Percentiles rank a stretch among this genome's conserved stretches.
phyloP scores from a whole-genome alignment of 2,329 filamentous ascomycete species.

The Leptodontidium sp. region DNA sequence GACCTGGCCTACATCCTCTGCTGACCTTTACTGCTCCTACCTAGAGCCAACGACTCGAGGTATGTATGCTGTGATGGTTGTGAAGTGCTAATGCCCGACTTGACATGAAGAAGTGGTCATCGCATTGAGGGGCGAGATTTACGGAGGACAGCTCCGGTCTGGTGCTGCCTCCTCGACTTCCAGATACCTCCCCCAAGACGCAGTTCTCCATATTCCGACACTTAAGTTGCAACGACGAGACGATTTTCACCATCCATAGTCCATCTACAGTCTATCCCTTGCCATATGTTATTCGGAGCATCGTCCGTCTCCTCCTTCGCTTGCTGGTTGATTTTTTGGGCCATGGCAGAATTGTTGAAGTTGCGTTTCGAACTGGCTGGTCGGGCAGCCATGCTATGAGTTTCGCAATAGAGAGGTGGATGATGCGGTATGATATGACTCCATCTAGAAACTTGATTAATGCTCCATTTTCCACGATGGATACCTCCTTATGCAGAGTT shows the following conservation, averaged over 20 bases:
- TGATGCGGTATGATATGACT: background rate
- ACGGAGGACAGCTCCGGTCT: conserved; percentile 24
- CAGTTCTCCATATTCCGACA: background rate
- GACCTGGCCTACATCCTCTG: background rate
- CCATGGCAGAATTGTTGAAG: no score
- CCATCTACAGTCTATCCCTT: background rate
- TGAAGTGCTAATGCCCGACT: background rate
- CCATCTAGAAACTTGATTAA: background rate
- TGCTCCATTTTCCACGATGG: background rate
- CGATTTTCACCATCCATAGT: background rate
- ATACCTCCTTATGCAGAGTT: background rate
- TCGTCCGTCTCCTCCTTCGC: background rate
- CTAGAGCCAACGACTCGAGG: no score
- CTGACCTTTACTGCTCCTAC: background rate
- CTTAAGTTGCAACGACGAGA: background rate
- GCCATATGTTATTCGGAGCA: background rate
- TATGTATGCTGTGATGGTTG: background rate
- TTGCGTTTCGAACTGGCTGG: no score
- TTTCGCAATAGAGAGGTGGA: background rate
- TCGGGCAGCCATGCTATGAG: background rate
- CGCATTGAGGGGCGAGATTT: conserved; percentile 8
- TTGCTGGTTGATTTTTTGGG: background rate
- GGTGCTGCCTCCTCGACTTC: background rate
- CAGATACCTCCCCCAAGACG: background rate
- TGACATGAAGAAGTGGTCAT: conserved; percentile 7